Evolutionary conservation across 176 grass and related monocot species (phyloP).

Genomic region (Aegilops tauschii): DNA sequence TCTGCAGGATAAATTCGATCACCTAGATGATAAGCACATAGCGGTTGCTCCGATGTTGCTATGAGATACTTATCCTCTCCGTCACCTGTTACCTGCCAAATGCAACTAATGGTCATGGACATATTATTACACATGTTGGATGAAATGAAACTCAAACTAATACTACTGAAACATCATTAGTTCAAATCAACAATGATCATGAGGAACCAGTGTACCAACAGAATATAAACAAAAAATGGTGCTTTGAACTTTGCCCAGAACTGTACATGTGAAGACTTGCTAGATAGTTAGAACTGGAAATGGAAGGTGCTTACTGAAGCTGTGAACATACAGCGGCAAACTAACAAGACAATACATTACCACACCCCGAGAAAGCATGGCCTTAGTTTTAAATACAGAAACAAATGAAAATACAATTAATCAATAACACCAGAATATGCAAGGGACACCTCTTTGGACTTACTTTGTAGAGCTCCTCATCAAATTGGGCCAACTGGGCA

Average conservation of each 20-base stretch:
- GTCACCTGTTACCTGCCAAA: conserved; percentile 80
- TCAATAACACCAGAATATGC: not conserved
- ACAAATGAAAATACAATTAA: not conserved
- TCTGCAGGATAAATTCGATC: conserved; percentile 89
- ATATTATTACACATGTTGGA: not conserved
- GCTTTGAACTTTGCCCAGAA: not conserved
- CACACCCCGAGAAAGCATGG: not conserved
- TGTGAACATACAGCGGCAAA: not conserved
- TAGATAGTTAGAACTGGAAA: not conserved
- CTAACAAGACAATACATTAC: not conserved
- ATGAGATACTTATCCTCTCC: conserved; percentile 98
- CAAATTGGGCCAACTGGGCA: conserved; percentile 89
- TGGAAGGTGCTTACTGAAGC: not conserved
- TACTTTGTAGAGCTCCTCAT: conserved; percentile 97
- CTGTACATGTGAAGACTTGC: not conserved
- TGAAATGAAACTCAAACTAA: not conserved
- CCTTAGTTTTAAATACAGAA: not conserved
- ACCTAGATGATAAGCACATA: conserved; percentile 93
- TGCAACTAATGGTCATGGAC: conserved; percentile 5
- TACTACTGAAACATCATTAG: not conserved
- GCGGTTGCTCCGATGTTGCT: conserved; percentile 86
- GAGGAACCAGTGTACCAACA: not conserved
- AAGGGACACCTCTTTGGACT: not conserved
- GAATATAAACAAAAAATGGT: not conserved
- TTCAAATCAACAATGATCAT: not conserved